phyloP scores from a whole-genome alignment of 345 rosid species.

The Gynandropsis gynandra region DNA sequence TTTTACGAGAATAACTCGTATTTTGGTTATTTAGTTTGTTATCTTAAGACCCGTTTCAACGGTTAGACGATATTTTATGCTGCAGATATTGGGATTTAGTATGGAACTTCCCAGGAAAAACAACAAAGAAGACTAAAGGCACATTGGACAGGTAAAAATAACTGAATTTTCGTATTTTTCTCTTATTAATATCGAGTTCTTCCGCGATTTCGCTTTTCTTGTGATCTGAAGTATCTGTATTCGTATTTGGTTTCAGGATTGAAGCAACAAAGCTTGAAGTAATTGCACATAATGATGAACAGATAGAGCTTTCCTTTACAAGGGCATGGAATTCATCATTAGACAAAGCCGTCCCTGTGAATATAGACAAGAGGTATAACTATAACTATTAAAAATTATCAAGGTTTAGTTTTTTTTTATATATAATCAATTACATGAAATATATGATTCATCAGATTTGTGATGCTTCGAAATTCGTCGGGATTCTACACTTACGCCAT shows the following conservation, averaged over 20 bases:
- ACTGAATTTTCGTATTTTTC: neutral
- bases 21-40: too few species aligned
- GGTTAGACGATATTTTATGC: neutral
- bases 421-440: neutral
- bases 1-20: too few species aligned
- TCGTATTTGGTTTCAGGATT: constrained; percentile 34
- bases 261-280: constrained; percentile 50
- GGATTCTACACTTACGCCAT: constrained; percentile 83
- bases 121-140: constrained; percentile 26
- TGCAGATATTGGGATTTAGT: constrained; percentile 31
- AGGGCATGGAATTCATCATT: constrained; percentile 47
- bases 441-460: constrained; percentile 38
- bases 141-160: constrained; percentile 18
- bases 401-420: neutral
- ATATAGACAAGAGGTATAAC: constrained; percentile 56
- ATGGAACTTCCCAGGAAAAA: constrained; percentile 31
- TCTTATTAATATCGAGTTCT: neutral
- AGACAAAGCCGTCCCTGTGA: constrained; percentile 40
- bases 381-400: neutral
- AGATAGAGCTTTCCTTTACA: constrained; percentile 55
- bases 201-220: neutral
- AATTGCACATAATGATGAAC: constrained; percentile 40
- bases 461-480: constrained; percentile 61
- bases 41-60: too few species aligned
- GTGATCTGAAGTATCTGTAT: too few species aligned